Evolutionary conservation across 768 basidiomycete genomes (phyloP), one percentile per base, ranked within the genome.

Genomic region (Rhizopogon vesiculosus): DNA sequence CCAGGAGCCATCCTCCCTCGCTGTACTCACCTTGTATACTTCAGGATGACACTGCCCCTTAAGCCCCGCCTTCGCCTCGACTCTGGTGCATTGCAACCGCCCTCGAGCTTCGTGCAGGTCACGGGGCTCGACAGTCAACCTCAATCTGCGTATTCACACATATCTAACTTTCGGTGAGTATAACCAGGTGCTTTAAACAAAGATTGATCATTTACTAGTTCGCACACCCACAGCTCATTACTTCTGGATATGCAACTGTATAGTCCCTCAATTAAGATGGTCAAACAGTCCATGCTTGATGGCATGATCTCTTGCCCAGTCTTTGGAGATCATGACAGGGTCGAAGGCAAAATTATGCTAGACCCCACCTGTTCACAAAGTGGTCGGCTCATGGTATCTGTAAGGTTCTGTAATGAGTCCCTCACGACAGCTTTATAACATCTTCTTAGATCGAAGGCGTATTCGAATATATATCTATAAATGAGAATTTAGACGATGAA

Each of bases 241-340:
- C 78, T 81, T 61, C 69, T 87, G 62, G 81, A 86, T 59, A 73
- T 89, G 52, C 80, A 81, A 55, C 69, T 89, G 28, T 78, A 81
- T 54, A 87, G 85, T 54, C 78, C 83, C 5, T 83, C 79, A n/a
- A 69, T 86, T 10, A 83, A 81, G 63, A 66, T 77, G n/a, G 69
- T 75, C 8, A 68, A 66, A 15, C 62, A 64, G 18, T 45, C 58
- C 45, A 68, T 65, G 19, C 61, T 67, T 19, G 64, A 62, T 28
- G 56, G 28, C 40, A 59, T 63, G 15, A 66, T 64, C 10, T 59
- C 70, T 38, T 52, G 63, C 22, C 77, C 86, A 1, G 82, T 88
- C 4, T 89, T 85, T 59, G 77, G 79, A 35, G 78, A 83, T 51
- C 76, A 79, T 45, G 85, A 87, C 63, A 78, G 74, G 58, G 74